A percentile compares a stretch with the other conserved stretches of the same genome.
Evolutionary conservation across 1,284 basidiomycete genomes (phyloP).

Genomic region (Kalmanozyma brasiliensis): DNA sequence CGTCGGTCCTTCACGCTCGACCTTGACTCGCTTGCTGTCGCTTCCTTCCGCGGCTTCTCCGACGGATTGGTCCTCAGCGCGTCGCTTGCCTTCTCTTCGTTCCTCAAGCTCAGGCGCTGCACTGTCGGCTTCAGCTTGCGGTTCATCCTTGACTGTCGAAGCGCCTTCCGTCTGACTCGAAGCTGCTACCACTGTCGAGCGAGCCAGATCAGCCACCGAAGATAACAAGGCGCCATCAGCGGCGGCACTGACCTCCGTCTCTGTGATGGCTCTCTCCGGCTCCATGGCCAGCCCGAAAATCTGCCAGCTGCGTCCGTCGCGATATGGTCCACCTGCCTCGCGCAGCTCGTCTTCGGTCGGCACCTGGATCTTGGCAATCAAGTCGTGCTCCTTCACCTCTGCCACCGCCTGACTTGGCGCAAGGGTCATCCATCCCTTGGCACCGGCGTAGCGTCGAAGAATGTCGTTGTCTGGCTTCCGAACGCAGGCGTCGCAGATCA

Average conservation of each 20-base stretch:
- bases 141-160: constrained; percentile 5
- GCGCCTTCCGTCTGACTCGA: constrained; percentile 5
- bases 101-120: neutral
- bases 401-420: constrained; percentile 22
- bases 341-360: constrained; percentile 36
- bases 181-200: constrained; percentile 14
- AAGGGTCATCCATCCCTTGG: constrained; percentile 52
- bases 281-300: constrained; percentile 47
- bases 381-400: constrained; percentile 21
- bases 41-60: neutral
- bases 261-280: constrained; percentile 23
- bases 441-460: constrained; percentile 55
- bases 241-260: constrained; percentile 28
- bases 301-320: constrained; percentile 36
- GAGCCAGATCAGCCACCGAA: constrained; percentile 44
- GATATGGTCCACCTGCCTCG: constrained; percentile 19
- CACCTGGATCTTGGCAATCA: constrained; percentile 32
- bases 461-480: constrained; percentile 35
- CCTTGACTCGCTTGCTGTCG: constrained; percentile 23
- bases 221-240: constrained; percentile 35
- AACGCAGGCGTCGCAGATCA: constrained; percentile 65
- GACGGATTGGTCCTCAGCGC: constrained; percentile 8
- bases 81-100: constrained; percentile 24
- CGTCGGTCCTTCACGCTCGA: neutral
- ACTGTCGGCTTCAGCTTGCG: neutral